Conservation (phyloP, 441 rosid species). For the Syzygium syzygioides region DNA sequence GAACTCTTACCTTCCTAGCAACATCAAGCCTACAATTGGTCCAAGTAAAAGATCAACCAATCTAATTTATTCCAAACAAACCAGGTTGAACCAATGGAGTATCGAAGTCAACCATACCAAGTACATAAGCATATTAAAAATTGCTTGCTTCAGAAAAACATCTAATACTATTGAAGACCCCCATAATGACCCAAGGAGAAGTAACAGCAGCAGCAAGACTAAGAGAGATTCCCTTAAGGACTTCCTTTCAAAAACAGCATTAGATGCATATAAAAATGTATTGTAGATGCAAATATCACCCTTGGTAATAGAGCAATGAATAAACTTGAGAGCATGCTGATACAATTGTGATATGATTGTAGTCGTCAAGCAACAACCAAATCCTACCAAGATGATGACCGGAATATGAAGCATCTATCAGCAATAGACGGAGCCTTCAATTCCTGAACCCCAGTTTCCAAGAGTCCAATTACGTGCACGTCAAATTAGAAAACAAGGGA, state of each 20-base stretch:
- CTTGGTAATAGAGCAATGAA: neutral
- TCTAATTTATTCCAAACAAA: neutral
- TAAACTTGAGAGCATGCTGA: neutral
- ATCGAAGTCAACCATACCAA: neutral
- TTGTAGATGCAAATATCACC: neutral
- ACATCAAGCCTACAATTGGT: neutral
- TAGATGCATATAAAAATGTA: neutral
- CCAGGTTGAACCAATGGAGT: neutral
- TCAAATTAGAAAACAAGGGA: too few species aligned
- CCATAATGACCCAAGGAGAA: neutral
- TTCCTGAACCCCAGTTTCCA: neutral
- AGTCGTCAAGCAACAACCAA: neutral
- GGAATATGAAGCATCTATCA: neutral
- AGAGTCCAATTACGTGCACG: neutral
- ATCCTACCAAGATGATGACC: neutral
- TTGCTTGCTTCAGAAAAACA: neutral
- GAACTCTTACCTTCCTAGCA: neutral
- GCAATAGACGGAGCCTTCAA: neutral
- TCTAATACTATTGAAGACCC: neutral
- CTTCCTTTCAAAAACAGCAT: neutral
- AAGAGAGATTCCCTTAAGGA: neutral
- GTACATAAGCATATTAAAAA: neutral
- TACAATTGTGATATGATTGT: neutral
- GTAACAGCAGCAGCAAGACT: neutral
- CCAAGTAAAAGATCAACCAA: neutral